These are phyloP conservation scores for Piromyces finnis DNA, from an alignment of 192 early-diverging fungal species.

Conservation along the genomic window DNA sequence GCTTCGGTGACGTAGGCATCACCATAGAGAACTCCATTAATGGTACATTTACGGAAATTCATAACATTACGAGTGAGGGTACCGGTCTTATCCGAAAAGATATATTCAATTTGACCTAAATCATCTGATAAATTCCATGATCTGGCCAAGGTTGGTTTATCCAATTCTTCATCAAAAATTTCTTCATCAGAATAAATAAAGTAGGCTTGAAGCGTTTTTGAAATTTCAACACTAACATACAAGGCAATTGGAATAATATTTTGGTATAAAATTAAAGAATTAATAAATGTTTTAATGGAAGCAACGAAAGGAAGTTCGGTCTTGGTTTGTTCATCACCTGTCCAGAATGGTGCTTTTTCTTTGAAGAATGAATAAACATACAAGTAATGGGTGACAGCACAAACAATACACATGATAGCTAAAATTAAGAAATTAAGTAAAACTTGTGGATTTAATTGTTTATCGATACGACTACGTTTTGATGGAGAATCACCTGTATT, in stretches of 20 bases:
- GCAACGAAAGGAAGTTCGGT: neutral
- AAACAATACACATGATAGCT: slow-evolving; percentile 50
- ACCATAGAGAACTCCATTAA: slow-evolving; percentile 75
- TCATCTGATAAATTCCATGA: slow-evolving; percentile 92
- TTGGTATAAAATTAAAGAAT: slow-evolving; percentile 76
- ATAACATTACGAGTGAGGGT: neutral
- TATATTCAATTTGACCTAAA: slow-evolving; percentile 24
- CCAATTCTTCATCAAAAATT: slow-evolving; percentile 56
- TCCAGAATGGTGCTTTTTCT: neutral
- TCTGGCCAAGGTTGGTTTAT: slow-evolving; percentile 21
- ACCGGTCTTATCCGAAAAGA: slow-evolving; percentile 23
- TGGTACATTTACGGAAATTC: slow-evolving; percentile 45
- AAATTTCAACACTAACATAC: slow-evolving; percentile 84
- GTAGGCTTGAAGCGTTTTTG: slow-evolving; percentile 67
- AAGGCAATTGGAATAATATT: slow-evolving; percentile 93
- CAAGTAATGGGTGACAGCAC: slow-evolving; percentile 41
- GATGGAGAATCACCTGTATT: slow-evolving; percentile 85
- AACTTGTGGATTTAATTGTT: slow-evolving; percentile 77
- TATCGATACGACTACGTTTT: slow-evolving; percentile 79
- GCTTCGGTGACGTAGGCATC: slow-evolving; percentile 10
- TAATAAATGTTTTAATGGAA: neutral
- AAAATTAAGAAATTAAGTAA: slow-evolving; percentile 64
- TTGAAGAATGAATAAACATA: slow-evolving; percentile 1
- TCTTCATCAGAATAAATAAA: slow-evolving; percentile 83
- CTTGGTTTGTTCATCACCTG: neutral